Percentiles rank a stretch among this genome's conserved stretches.
Evolutionary conservation across 1,139 yeast genomes (phyloP).

Genomic region (Yamadazyma triangularis): DNA sequence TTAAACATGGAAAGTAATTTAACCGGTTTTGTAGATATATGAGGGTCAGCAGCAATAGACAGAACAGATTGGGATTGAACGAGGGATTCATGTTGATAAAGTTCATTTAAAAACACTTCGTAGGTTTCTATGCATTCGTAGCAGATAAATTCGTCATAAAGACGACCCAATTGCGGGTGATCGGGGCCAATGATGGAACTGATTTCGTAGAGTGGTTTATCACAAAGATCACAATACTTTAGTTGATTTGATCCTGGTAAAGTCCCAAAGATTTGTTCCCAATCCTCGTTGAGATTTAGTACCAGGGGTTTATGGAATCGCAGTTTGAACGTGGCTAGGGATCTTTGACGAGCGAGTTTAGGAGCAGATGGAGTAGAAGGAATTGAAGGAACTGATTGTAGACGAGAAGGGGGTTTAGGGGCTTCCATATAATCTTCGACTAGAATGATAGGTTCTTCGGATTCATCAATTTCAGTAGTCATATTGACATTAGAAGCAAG

Average conservation of each 20-base stretch:
- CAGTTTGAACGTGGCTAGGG: constrained; percentile 38
- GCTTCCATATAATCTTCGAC: constrained; percentile 48
- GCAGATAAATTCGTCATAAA: constrained; percentile 56
- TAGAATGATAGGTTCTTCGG: constrained; percentile 46
- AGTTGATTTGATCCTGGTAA: constrained; percentile 34
- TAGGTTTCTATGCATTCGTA: constrained; percentile 57
- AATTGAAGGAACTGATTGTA: too few relatives aligned
- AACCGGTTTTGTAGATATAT: too few relatives aligned
- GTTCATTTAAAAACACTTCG: constrained; percentile 46
- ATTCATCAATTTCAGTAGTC: constrained; percentile 16
- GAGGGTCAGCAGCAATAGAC: too few relatives aligned
- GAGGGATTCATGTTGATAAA: too few relatives aligned
- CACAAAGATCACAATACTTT: constrained; percentile 62
- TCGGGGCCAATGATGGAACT: constrained; percentile 38
- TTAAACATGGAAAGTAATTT: constrained; percentile 22
- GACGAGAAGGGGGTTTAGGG: too few relatives aligned
- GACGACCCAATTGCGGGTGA: constrained; percentile 6
- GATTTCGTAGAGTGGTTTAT: constrained; percentile 60
- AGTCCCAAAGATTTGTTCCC: constrained; percentile 39
- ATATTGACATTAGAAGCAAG: constrained; percentile 9
- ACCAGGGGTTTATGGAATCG: too few relatives aligned
- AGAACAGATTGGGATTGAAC: too few relatives aligned
- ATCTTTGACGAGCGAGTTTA: constrained; percentile 23
- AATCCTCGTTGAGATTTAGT: constrained; percentile 25
- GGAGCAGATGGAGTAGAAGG: too few relatives aligned